Evolutionary conservation across 352 stramenopile genomes (phyloP).

Genomic region (Globisporangium radiosum): DNA sequence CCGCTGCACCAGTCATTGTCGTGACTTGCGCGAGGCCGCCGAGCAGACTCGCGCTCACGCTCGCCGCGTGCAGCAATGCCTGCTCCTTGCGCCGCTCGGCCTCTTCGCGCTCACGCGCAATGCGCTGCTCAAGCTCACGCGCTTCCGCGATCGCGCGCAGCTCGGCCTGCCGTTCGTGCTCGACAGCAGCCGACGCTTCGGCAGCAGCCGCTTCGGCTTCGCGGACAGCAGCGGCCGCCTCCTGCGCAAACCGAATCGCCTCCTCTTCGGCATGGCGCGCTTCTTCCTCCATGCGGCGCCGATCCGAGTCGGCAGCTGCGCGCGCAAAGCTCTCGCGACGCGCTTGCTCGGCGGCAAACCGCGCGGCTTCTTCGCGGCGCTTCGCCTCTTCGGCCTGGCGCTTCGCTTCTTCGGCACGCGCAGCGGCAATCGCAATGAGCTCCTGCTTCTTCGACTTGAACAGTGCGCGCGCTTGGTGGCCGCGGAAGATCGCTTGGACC

Average conservation of each 20-base stretch:
- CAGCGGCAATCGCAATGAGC: slow-evolving; percentile 70
- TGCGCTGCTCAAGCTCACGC: slow-evolving; percentile 49
- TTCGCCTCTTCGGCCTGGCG: slow-evolving; percentile 82
- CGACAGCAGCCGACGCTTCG: slow-evolving; percentile 65
- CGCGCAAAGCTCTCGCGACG: slow-evolving; percentile 49
- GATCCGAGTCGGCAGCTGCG: slow-evolving; percentile 46
- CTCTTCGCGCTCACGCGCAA: slow-evolving; percentile 46
- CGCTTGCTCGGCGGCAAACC: slow-evolving; percentile 42
- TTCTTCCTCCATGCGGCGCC: slow-evolving; percentile 69
- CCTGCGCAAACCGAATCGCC: slow-evolving; percentile 45
- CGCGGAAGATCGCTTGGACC: slow-evolving; percentile 77
- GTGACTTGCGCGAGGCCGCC: slow-evolving; percentile 76
- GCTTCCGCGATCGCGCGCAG: slow-evolving; percentile 75
- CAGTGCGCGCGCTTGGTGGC: slow-evolving; percentile 53
- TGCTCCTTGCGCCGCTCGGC: slow-evolving; percentile 56
- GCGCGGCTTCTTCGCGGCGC: slow-evolving; percentile 68
- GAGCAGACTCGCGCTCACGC: slow-evolving; percentile 66
- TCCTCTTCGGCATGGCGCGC: slow-evolving; percentile 54
- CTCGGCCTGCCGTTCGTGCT: slow-evolving; percentile 78
- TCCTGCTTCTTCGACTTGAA: slow-evolving; percentile 86
- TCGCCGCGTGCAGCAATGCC: slow-evolving; percentile 60
- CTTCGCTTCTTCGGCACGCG: slow-evolving; percentile 61
- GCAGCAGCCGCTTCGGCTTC: slow-evolving; percentile 62
- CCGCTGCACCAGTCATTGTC: slow-evolving; percentile 53
- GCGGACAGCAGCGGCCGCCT: slow-evolving; percentile 47